Conservation (phyloP, 2,329 filamentous ascomycete genomes). For the Pezizomycotina sp. region DNA sequence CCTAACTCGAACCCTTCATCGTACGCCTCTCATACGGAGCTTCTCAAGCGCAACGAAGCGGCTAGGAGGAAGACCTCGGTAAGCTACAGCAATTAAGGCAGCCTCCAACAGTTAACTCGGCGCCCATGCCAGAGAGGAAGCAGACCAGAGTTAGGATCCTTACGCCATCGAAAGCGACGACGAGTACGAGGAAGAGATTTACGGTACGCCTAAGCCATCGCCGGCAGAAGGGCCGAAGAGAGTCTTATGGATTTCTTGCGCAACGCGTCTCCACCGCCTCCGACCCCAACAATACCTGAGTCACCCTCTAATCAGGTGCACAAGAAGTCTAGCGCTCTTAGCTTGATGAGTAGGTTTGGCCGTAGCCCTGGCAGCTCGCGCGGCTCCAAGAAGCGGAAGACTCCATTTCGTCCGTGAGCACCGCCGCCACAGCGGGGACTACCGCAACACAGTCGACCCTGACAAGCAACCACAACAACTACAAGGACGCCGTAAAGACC, state of each 20-base stretch:
- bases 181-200: slow-evolving; percentile 30
- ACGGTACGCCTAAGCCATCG: slow-evolving; percentile 10
- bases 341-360: slow-evolving; percentile 44
- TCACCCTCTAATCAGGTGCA: slow-evolving; percentile 31
- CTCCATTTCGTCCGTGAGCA: slow-evolving; percentile 24
- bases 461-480: slow-evolving; percentile 26
- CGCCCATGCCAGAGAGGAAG: slow-evolving; percentile 50
- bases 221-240: slow-evolving; percentile 18
- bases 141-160: slow-evolving; percentile 65
- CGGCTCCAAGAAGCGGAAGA: slow-evolving; percentile 23
- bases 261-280: slow-evolving; percentile 28
- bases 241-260: slow-evolving; percentile 24
- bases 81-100: too few relatives aligned
- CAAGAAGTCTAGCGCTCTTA: slow-evolving; percentile 48
- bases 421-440: slow-evolving; percentile 22
- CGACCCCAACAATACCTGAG: slow-evolving; percentile 12
- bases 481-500: slow-evolving; percentile 44
- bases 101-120: too few relatives aligned
- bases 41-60: slow-evolving; percentile 35
- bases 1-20: slow-evolving; percentile 38
- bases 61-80: too few relatives aligned
- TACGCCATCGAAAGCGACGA: slow-evolving; percentile 78
- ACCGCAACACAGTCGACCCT: slow-evolving; percentile 28
- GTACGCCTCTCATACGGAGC: slow-evolving; percentile 57
- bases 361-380: slow-evolving; percentile 26